Percentiles rank a stretch among this genome's conserved stretches.
These are phyloP conservation scores for Simplicillium aogashimaense DNA, from an alignment of 2,329 filamentous ascomycete species.

Conservation along the genomic window DNA sequence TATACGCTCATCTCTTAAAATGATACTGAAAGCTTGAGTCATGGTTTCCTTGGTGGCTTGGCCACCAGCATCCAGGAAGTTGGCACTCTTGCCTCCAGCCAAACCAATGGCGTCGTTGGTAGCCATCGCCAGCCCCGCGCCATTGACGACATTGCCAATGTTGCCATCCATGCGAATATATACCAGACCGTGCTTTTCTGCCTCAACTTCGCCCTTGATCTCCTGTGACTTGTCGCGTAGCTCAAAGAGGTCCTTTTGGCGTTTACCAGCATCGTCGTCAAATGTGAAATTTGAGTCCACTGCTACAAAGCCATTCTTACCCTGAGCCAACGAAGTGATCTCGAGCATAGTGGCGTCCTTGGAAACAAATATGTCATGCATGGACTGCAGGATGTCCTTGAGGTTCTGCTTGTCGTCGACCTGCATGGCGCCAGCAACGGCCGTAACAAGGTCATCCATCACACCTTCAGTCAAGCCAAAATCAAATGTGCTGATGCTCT, in stretches of 20 bases:
- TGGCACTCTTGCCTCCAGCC: slow-evolving; percentile 60
- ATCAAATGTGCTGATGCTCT: slow-evolving; percentile 9
- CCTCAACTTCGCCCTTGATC: slow-evolving; percentile 22
- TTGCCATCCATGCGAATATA: slow-evolving; percentile 57
- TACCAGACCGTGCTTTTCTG: slow-evolving; percentile 59
- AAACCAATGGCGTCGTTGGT: slow-evolving; percentile 70
- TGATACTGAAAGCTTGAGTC: slow-evolving; percentile 62
- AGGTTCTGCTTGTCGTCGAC: slow-evolving; percentile 8
- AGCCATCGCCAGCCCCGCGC: slow-evolving; percentile 85
- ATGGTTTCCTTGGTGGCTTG: slow-evolving; percentile 80
- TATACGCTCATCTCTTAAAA: slow-evolving; percentile 62
- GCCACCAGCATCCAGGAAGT: slow-evolving; percentile 84
- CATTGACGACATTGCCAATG: slow-evolving; percentile 80
- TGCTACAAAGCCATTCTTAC: slow-evolving; percentile 18
- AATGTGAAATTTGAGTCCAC: slow-evolving; percentile 31
- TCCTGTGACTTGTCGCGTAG: slow-evolving; percentile 23
- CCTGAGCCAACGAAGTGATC: slow-evolving; percentile 24
- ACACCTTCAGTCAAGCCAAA: slow-evolving; percentile 18
- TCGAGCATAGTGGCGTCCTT: slow-evolving; percentile 37
- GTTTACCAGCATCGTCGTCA: slow-evolving; percentile 34
- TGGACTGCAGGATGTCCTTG: slow-evolving; percentile 8
- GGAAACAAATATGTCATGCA: slow-evolving; percentile 29
- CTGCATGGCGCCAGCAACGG: slow-evolving; percentile 5
- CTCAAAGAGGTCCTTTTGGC: slow-evolving; percentile 28
- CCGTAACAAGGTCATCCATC: slow-evolving; percentile 10